A percentile compares a stretch with the other conserved stretches of the same genome.
Evolutionary conservation across 2,329 filamentous ascomycete genomes (phyloP).

Genomic region (Colletotrichum nymphaeae): DNA sequence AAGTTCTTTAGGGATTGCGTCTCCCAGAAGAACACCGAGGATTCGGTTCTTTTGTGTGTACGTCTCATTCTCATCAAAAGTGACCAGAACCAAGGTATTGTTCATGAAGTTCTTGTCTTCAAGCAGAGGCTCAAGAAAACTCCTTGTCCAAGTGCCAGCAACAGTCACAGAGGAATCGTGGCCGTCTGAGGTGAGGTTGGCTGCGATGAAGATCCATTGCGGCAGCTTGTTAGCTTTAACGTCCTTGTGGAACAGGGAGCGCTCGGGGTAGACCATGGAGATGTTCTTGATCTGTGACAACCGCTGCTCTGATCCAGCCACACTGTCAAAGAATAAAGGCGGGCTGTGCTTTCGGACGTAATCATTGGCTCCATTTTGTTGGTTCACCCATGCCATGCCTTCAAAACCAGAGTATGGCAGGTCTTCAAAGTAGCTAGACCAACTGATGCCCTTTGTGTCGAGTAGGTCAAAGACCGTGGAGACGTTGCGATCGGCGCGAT

Average conservation of each 20-base stretch:
- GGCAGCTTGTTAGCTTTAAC: conserved; percentile 72
- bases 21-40: conserved; percentile 78
- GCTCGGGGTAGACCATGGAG: conserved; percentile 53
- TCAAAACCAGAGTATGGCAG: conserved; percentile 81
- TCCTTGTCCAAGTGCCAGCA: conserved; percentile 75
- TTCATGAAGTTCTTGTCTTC: conserved; percentile 78
- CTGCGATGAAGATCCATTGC: conserved; percentile 76
- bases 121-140: conserved; percentile 78
- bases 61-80: conserved; percentile 82
- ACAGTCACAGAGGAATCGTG: conserved; percentile 79
- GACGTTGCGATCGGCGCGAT: conserved; percentile 67
- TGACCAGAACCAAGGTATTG: conserved; percentile 80
- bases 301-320: conserved; percentile 68
- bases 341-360: conserved; percentile 89
- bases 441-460: conserved; percentile 52
- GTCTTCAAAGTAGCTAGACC: conserved; percentile 57
- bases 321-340: conserved; percentile 72
- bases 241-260: conserved; percentile 73
- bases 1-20: conserved; percentile 74
- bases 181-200: conserved; percentile 81
- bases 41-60: conserved; percentile 77
- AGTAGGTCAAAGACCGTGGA: conserved; percentile 77
- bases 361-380: conserved; percentile 73
- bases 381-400: conserved; percentile 72
- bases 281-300: conserved; percentile 80